Evolutionary conservation across 768 basidiomycete genomes (phyloP).

Genomic region (Termitomyces sp.): DNA sequence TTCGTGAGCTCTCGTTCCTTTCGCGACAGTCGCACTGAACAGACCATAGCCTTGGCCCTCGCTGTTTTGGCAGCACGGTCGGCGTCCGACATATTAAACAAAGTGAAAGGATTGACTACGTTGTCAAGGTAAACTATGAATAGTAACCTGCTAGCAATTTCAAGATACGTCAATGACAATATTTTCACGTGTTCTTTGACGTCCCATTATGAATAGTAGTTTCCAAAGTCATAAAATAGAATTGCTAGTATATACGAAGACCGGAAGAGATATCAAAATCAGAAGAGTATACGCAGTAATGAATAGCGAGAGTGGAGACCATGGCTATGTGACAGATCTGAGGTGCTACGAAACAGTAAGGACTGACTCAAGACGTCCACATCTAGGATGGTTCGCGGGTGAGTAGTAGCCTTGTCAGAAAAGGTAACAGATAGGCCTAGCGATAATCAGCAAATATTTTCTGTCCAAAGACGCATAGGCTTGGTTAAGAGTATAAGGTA

Average conservation of each 20-base stretch:
- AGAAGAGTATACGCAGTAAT: conserved; percentile 29
- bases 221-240: conserved; percentile 21
- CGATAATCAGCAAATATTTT: conserved; percentile 15
- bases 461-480: conserved; percentile 13
- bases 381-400: conserved; percentile 44
- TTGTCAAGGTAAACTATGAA: neutral
- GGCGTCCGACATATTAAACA: conserved; percentile 54
- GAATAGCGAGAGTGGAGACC: conserved; percentile 19
- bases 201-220: neutral
- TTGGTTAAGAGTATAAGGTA: conserved; percentile 17
- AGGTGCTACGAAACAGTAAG: conserved; percentile 45
- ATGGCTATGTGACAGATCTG: conserved; percentile 23
- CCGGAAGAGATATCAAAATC: conserved; percentile 29
- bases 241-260: conserved; percentile 47
- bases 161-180: neutral
- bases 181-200: neutral
- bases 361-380: conserved; percentile 60
- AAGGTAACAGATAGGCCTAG: conserved; percentile 35
- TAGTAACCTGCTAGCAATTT: neutral
- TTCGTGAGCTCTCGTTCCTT: conserved; percentile 3
- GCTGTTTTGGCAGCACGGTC: conserved; percentile 82
- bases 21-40: conserved; percentile 16
- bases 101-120: neutral
- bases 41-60: conserved; percentile 78
- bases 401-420: conserved; percentile 50